phyloP scores from a whole-genome alignment of 176 grass and related monocot species.

The Carex littledalei region DNA sequence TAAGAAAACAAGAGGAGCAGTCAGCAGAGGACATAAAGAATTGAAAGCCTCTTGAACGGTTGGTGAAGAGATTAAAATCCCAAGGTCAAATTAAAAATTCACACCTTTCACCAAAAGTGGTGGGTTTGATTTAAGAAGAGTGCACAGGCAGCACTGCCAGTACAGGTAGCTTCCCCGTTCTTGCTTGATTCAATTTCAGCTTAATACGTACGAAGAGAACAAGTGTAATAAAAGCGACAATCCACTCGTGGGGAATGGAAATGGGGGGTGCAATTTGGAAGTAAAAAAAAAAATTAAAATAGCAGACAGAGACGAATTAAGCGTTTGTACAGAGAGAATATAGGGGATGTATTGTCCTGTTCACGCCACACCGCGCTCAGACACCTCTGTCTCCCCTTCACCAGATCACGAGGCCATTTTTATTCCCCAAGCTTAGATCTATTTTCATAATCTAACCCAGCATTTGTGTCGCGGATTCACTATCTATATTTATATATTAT shows the following conservation, averaged over 20 bases:
- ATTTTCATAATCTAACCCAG: background rate
- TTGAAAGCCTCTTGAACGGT: background rate
- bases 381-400: slow-evolving; percentile 39
- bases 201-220: background rate
- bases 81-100: background rate
- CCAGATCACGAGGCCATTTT: slow-evolving; percentile 47
- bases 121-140: background rate
- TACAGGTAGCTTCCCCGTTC: background rate
- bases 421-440: background rate
- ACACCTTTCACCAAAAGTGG: background rate
- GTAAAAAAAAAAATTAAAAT: background rate
- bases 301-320: slow-evolving; percentile 35
- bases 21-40: background rate
- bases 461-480: background rate
- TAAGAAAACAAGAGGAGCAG: background rate
- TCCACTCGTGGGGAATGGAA: background rate
- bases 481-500: background rate
- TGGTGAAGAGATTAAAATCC: slow-evolving; percentile 11
- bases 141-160: background rate
- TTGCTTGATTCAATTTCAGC: background rate
- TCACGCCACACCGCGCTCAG: slow-evolving; percentile 19
- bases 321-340: slow-evolving; percentile 29
- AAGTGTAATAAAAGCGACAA: background rate
- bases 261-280: background rate
- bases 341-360: slow-evolving; percentile 31